Percentiles rank a stretch among this genome's conserved stretches.
phyloP scores from a whole-genome alignment of 2,329 filamentous ascomycete species.

The Stromatinia cepivora region DNA sequence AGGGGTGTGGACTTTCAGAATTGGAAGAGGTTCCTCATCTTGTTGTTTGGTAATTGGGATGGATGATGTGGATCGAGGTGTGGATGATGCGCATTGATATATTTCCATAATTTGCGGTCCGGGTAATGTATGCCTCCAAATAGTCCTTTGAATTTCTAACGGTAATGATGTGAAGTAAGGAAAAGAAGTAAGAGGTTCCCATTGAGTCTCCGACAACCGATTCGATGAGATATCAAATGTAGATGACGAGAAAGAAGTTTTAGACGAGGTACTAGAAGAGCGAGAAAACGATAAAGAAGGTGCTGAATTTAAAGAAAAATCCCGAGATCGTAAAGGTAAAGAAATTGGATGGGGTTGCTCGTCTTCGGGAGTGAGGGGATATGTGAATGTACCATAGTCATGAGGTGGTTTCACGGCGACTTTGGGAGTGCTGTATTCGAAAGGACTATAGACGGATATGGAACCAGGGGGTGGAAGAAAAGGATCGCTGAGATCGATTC shows the following conservation, averaged over 20 bases:
- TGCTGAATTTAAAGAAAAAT: neutral
- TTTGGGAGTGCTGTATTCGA: neutral
- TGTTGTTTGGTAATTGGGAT: neutral
- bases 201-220: neutral
- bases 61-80: neutral
- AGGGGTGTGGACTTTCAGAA: neutral
- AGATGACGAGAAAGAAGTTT: neutral
- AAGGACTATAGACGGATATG: conserved; percentile 10
- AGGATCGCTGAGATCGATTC: conserved; percentile 14
- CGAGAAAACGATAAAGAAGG: conserved; percentile 9
- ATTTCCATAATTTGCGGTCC: conserved; percentile 2
- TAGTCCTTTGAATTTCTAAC: conserved; percentile 1
- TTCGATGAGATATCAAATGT: neutral
- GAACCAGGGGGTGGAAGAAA: conserved; percentile 6
- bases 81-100: neutral
- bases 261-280: conserved; percentile 9
- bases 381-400: conserved; percentile 15
- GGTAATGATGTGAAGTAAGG: conserved; percentile 17
- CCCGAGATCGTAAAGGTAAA: neutral
- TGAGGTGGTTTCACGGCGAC: neutral
- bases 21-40: neutral
- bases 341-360: neutral
- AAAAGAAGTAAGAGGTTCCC: neutral
- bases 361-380: neutral
- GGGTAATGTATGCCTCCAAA: conserved; percentile 12